Conservation (phyloP, 2,329 filamentous ascomycete genomes). For the Trichoderma citrinoviride region DNA sequence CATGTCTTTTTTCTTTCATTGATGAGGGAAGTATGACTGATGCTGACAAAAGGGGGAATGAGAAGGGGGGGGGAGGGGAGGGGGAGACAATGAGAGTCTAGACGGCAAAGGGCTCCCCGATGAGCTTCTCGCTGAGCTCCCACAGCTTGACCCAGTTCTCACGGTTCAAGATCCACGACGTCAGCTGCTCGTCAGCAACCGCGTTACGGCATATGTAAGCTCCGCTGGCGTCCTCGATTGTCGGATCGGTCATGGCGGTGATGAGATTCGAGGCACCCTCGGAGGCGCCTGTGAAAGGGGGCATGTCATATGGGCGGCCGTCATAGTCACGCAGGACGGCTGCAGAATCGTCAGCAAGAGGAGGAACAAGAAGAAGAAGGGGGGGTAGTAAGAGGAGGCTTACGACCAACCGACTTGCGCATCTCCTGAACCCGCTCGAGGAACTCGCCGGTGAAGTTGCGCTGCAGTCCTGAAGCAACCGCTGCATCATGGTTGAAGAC, state of each 20-base stretch:
- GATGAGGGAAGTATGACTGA: background rate
- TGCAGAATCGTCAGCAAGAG: background rate
- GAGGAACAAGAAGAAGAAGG: too few species aligned
- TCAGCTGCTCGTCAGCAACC: slow-evolving; percentile 17
- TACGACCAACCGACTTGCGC: background rate
- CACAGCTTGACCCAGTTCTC: slow-evolving; percentile 40
- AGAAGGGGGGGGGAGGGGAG: too few species aligned
- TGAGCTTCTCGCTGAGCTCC: slow-evolving; percentile 34
- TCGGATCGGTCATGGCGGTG: slow-evolving; percentile 23
- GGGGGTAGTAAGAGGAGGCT: background rate
- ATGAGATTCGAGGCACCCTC: slow-evolving; percentile 29
- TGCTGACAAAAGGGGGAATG: background rate
- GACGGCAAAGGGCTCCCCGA: slow-evolving; percentile 13
- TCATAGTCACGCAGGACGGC: slow-evolving; percentile 14
- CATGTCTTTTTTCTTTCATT: background rate
- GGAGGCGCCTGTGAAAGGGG: slow-evolving; percentile 36
- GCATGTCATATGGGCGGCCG: slow-evolving; percentile 6
- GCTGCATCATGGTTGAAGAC: background rate
- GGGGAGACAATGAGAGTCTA: background rate
- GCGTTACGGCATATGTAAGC: slow-evolving; percentile 21
- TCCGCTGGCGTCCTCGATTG: slow-evolving; percentile 15
- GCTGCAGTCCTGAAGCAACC: slow-evolving; percentile 12
- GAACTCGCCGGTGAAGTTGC: slow-evolving; percentile 13
- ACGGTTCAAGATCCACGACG: slow-evolving; percentile 32
- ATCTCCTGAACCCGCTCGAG: background rate